A percentile compares a stretch with the other conserved stretches of the same genome.
Evolutionary conservation across 306 rosid genomes (phyloP).

Genomic region (Hippophae rhamnoides): DNA sequence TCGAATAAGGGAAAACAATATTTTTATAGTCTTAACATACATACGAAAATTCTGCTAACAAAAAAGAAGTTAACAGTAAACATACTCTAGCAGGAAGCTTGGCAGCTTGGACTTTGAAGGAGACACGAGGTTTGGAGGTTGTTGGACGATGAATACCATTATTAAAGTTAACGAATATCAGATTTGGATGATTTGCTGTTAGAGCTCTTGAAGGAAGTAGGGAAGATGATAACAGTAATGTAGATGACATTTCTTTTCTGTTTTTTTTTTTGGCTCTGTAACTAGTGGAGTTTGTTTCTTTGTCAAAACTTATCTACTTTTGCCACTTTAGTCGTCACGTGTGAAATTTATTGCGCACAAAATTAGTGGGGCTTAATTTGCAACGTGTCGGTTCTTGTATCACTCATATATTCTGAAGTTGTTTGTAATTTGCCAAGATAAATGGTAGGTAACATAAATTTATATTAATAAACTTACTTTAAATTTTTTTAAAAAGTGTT

Average conservation of each 20-base stretch:
- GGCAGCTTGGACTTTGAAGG: constrained; percentile 50
- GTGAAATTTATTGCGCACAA: neutral
- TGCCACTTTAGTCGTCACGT: neutral
- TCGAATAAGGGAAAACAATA: neutral
- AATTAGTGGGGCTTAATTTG: neutral
- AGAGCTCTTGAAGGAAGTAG: constrained; percentile 27
- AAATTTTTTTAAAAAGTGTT: no score
- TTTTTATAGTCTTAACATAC: neutral
- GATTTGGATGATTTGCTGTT: constrained; percentile 15
- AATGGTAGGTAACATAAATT: no score
- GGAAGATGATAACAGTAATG: constrained; percentile 26
- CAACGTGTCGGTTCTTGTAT: neutral
- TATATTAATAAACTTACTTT: no score
- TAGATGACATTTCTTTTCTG: constrained; percentile 54
- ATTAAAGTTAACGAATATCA: constrained; percentile 13
- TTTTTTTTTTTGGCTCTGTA: neutral
- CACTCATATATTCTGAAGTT: no score
- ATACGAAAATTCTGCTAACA: neutral
- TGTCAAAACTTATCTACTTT: constrained; percentile 20
- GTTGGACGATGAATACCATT: constrained; percentile 14
- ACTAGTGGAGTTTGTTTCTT: neutral
- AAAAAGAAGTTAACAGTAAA: constrained; percentile 4
- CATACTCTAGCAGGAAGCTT: constrained; percentile 77
- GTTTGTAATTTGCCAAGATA: no score
- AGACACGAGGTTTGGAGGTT: constrained; percentile 14